These are phyloP conservation scores for Rhizopogon rudus DNA, from an alignment of 768 basidiomycete genomes.

Conservation along the genomic window DNA sequence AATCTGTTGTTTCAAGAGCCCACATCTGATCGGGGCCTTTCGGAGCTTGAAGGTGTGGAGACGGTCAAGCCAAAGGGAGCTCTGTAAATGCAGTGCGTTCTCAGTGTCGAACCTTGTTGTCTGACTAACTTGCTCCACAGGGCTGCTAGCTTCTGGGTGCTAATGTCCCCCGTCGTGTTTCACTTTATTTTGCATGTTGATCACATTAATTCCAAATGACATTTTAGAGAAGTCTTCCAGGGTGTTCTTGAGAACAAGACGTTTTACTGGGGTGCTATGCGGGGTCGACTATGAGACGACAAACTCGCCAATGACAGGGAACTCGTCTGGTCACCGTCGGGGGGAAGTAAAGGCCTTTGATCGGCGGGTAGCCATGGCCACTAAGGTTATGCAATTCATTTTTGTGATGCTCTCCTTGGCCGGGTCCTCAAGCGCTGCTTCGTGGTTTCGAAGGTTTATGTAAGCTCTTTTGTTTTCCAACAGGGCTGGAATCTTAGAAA, in stretches of 20 bases:
- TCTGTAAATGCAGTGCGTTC: constrained; percentile 12
- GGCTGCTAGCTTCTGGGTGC: not conserved
- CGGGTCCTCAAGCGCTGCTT: not conserved
- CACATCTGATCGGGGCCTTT: not conserved
- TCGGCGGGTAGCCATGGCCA: not conserved
- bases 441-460: not conserved
- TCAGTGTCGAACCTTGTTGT: not conserved
- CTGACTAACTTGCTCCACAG: too few relatives aligned
- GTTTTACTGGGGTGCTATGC: too few relatives aligned
- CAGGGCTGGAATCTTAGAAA: not conserved
- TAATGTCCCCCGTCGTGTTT: too few relatives aligned
- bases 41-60: constrained; percentile 3
- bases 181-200: not conserved
- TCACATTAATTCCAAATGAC: not conserved
- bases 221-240: not conserved
- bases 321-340: not conserved
- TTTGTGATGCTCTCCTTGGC: not conserved
- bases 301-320: not conserved
- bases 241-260: not conserved
- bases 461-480: not conserved
- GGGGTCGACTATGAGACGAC: not conserved
- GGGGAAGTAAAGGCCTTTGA: not conserved
- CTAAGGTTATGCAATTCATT: not conserved
- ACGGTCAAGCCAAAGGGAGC: constrained; percentile 9
- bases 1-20: constrained; percentile 6